phyloP scores from a whole-genome alignment of 768 basidiomycete species.

The Steccherinum ochraceum region DNA sequence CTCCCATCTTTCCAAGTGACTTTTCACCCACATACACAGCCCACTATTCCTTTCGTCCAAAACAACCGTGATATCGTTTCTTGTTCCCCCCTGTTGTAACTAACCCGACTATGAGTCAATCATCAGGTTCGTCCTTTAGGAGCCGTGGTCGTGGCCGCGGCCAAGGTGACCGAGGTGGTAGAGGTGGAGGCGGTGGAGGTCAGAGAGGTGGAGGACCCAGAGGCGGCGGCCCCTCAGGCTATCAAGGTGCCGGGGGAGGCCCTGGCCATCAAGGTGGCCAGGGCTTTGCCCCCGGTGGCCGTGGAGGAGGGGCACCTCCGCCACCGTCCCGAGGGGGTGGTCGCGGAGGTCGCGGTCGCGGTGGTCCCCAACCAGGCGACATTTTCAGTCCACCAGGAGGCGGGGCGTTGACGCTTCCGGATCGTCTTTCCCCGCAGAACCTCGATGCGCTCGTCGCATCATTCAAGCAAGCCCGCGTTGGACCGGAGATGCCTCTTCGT shows the following conservation, averaged over 20 bases:
- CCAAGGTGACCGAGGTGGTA: no score
- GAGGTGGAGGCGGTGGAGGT: slow-evolving; percentile 6
- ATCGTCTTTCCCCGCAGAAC: slow-evolving; percentile 9
- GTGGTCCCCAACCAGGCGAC: slow-evolving; percentile 15
- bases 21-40: no score
- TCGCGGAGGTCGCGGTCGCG: slow-evolving; percentile 12
- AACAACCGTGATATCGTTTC: no score
- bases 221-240: background rate
- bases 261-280: slow-evolving; percentile 4
- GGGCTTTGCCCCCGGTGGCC: slow-evolving; percentile 1
- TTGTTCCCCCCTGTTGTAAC: background rate
- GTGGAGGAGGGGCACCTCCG: slow-evolving; percentile 18
- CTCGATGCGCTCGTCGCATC: slow-evolving; percentile 17
- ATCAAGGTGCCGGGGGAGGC: slow-evolving; percentile 9
- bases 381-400: slow-evolving; percentile 18
- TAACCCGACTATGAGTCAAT: slow-evolving; percentile 2
- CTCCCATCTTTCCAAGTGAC: no score
- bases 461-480: slow-evolving; percentile 23
- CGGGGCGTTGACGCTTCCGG: slow-evolving; percentile 30
- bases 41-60: no score
- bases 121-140: background rate
- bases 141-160: background rate
- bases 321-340: slow-evolving; percentile 19
- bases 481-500: slow-evolving; percentile 35
- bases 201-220: no score